Base-by-base conservation (phyloP, 2,329 filamentous ascomycete species). In the Gremmenia infestans region DNA sequence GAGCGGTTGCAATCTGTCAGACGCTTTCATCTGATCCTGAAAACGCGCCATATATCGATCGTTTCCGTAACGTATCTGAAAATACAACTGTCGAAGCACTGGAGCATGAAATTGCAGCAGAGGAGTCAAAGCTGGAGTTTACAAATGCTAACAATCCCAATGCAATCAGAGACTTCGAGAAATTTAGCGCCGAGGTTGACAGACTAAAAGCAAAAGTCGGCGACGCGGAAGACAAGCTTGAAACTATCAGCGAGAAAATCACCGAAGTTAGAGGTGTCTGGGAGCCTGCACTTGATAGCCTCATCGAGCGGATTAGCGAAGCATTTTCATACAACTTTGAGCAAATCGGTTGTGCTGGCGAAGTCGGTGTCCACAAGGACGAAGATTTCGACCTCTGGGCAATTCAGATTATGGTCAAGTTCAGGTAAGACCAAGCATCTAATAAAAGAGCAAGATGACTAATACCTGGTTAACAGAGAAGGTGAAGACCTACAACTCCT, bases 341-440 rank as follows among this genome's bases (percentile, higher is more conserved):
- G 67, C 87, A 93, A 70, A 97, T 99, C 68, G 91, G 87, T 62
- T 97, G 94, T 71, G 92, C 92, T 5, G 94, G 94, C 37, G 89
- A 97, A 72, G 91, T 99, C 4, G 81, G 81, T 58, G 79, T 99
- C 4, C 81, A 92, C 76, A 97, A 97, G 71, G 89, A 91, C 63
- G 87, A 91, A 22, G 91, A 97, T 69, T 99, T 97, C 73, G 90
- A 95, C 55, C 83, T 88, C 59, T 99, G 94, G 94, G 86, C 90
- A 1, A 87, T 99, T 59, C 87, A 96, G 70, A 95, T 99, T 69
- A 87, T 88, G 71, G 94, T 99, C 70, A 95, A 92, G 69, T 99
- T 99, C 76, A 87, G 93, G 86, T 89, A 79, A 57, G 81, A 72
- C 22, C 48, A 51, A 46, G 28, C 7, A 48, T 37, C 54, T 43